Evolutionary conservation across 2,329 filamentous ascomycete species (phyloP).

Genomic region (Aspergillus flavus): DNA sequence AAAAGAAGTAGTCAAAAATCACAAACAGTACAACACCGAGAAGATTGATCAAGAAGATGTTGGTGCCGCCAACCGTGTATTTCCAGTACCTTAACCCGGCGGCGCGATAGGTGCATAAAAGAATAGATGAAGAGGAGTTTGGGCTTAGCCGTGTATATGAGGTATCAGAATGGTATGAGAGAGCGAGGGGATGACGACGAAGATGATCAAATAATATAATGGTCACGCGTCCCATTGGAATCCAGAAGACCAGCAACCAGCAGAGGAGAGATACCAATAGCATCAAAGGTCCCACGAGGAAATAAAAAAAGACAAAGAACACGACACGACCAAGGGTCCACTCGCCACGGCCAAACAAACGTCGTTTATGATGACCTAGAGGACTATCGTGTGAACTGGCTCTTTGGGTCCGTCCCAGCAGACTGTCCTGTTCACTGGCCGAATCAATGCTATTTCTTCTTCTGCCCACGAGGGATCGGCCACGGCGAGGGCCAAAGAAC

Average conservation of each 20-base stretch:
- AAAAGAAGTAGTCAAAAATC: slow-evolving; percentile 86
- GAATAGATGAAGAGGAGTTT: slow-evolving; percentile 77
- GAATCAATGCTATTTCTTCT: slow-evolving; percentile 89
- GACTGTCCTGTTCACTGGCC: slow-evolving; percentile 82
- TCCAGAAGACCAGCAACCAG: slow-evolving; percentile 97
- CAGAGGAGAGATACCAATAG: slow-evolving; percentile 85
- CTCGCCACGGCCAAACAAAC: slow-evolving; percentile 90
- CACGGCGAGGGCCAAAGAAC: slow-evolving; percentile 84
- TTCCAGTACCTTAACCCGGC: slow-evolving; percentile 98
- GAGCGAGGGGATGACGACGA: slow-evolving; percentile 84
- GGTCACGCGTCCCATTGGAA: slow-evolving; percentile 97
- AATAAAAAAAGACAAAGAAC: slow-evolving; percentile 96
- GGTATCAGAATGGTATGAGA: slow-evolving; percentile 89
- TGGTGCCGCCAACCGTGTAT: slow-evolving; percentile 96
- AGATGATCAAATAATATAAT: slow-evolving; percentile 88
- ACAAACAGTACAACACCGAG: slow-evolving; percentile 92
- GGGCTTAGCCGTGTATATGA: slow-evolving; percentile 71
- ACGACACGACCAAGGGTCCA: slow-evolving; percentile 94
- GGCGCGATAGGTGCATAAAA: slow-evolving; percentile 95
- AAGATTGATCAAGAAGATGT: slow-evolving; percentile 98
- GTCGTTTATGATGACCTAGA: slow-evolving; percentile 66
- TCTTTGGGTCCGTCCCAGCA: slow-evolving; percentile 71
- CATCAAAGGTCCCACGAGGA: slow-evolving; percentile 81
- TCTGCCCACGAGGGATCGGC: slow-evolving; percentile 79
- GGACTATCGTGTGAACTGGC: slow-evolving; percentile 47